Conservation (phyloP, 148 eudicot genomes). For the Rheum nobile region DNA sequence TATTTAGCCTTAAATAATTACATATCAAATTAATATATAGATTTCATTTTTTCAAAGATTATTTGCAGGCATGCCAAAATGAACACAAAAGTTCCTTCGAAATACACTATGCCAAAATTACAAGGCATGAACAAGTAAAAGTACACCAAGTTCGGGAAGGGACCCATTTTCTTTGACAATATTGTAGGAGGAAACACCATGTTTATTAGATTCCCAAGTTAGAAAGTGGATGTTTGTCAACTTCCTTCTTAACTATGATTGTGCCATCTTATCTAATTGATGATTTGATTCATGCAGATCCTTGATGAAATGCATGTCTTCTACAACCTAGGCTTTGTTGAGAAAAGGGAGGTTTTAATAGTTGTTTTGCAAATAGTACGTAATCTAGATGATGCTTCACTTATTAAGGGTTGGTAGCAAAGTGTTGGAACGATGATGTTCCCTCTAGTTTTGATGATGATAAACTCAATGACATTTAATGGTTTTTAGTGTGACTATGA, state of each 20-base stretch:
- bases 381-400: conserved; percentile 91
- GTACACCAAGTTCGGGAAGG: too few species aligned
- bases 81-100: too few species aligned
- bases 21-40: too few species aligned
- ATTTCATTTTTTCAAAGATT: too few species aligned
- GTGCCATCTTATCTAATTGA: background rate
- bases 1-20: too few species aligned
- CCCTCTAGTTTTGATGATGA: too few species aligned
- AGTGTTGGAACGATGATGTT: too few species aligned
- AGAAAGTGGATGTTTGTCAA: background rate
- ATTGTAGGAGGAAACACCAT: background rate
- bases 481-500: too few species aligned
- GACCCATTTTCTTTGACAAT: background rate
- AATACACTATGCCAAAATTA: too few species aligned
- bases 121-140: too few species aligned
- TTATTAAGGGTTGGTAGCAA: conserved; percentile 95
- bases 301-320: conserved; percentile 99
- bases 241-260: background rate
- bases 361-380: conserved; percentile 84
- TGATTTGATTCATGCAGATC: conserved; percentile 48
- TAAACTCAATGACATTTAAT: too few species aligned
- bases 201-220: background rate
- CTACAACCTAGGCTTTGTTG: conserved; percentile 81
- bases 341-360: conserved; percentile 89
- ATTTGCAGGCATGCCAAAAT: too few species aligned